Conservation (phyloP, 2,329 filamentous ascomycete species). For the Thielaviopsis punctulata region DNA sequence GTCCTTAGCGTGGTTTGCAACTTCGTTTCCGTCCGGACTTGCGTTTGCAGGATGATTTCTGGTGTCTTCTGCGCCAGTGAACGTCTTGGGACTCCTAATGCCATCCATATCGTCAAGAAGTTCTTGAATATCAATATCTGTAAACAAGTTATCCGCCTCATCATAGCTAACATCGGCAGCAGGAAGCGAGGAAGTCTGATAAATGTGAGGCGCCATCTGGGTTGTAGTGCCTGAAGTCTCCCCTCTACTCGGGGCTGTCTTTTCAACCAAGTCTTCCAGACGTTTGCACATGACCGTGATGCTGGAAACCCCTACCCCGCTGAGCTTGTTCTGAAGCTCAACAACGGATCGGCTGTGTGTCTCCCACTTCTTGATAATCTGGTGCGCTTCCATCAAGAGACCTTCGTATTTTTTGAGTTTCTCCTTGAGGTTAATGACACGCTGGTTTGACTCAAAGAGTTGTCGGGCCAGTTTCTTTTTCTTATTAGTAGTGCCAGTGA, state of each 20-base stretch:
- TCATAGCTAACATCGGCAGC: not conserved
- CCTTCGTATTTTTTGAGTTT: conserved; percentile 11
- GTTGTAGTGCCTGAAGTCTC: not conserved
- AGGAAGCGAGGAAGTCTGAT: not conserved
- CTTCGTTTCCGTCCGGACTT: not conserved
- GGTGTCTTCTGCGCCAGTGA: not conserved
- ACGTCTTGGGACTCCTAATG: conserved; percentile 9
- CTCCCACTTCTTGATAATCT: conserved; percentile 10
- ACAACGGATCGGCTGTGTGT: conserved; percentile 4
- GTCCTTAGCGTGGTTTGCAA: not conserved
- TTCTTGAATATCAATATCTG: conserved; percentile 10
- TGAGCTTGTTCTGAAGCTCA: conserved; percentile 3
- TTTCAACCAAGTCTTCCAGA: conserved; percentile 5
- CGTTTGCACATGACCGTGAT: conserved; percentile 3
- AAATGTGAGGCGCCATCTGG: not conserved
- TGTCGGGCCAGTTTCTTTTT: not conserved
- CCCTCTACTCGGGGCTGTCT: not conserved
- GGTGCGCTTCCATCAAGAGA: conserved; percentile 2
- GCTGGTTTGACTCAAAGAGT: conserved; percentile 11
- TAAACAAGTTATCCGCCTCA: conserved; percentile 4
- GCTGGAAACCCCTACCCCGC: conserved; percentile 2
- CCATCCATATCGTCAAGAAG: conserved; percentile 7
- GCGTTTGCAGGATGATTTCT: not conserved
- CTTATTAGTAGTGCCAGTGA: not conserved
- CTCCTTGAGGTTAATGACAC: conserved; percentile 11